Evolutionary conservation across 75 land plant genomes (phyloP).

Genomic region (Cunninghamia lanceolata): DNA sequence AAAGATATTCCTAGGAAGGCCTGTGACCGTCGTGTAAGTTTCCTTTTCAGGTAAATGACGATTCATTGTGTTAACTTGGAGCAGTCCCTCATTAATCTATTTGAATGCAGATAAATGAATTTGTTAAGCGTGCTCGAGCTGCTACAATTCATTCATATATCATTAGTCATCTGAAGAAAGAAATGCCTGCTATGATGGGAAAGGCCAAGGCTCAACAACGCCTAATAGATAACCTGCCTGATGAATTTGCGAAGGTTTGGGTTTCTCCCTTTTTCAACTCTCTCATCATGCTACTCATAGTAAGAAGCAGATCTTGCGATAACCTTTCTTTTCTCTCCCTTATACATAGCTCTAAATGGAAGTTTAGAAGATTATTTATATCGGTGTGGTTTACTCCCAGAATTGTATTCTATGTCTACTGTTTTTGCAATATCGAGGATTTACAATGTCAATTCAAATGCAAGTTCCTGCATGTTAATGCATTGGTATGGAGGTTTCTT

Average conservation of each 20-base stretch:
- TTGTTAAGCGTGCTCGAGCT: conserved; percentile 97
- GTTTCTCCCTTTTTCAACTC: conserved; percentile 3
- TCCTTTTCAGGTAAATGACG: background rate
- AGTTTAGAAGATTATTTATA: background rate
- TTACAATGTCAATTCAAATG: background rate
- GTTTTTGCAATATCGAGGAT: background rate
- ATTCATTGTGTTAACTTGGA: background rate
- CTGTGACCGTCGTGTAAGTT: conserved; percentile 86
- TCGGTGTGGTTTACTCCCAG: background rate
- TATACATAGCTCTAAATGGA: background rate
- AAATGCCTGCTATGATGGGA: conserved; percentile 98
- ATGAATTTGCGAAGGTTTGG: conserved; percentile 84
- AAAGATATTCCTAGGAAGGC: conserved; percentile 96
- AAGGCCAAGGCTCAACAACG: conserved; percentile 86
- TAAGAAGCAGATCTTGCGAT: background rate
- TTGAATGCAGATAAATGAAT: conserved; percentile 80
- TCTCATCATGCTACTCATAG: background rate
- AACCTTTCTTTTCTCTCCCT: background rate
- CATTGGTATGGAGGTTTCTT: background rate
- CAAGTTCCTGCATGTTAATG: background rate
- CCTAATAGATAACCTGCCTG: conserved; percentile 82
- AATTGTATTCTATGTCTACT: background rate
- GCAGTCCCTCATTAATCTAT: background rate
- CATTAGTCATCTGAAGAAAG: conserved; percentile 90
- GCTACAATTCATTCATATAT: conserved; percentile 95